Evolutionary conservation across 768 basidiomycete species (phyloP).

Genomic region (Suillus subaureus): DNA sequence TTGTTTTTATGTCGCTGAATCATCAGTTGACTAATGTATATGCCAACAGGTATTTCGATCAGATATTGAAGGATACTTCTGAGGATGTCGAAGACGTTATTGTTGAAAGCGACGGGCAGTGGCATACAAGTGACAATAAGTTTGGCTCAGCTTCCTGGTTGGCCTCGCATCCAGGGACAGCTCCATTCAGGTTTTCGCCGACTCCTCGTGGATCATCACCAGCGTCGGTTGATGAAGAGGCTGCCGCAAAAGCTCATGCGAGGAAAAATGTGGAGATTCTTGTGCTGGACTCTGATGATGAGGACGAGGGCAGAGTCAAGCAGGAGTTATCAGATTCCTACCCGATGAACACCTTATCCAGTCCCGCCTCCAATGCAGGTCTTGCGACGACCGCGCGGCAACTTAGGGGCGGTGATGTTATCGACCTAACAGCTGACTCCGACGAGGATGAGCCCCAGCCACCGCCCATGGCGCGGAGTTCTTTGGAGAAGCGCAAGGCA

Average conservation of each 20-base stretch:
- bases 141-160: conserved; percentile 78
- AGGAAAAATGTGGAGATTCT: conserved; percentile 60
- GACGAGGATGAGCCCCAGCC: conserved; percentile 63
- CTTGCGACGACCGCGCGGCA: conserved; percentile 28
- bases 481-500: conserved; percentile 61
- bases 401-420: conserved; percentile 54
- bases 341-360: conserved; percentile 45
- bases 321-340: conserved; percentile 72
- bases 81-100: conserved; percentile 89
- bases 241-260: conserved; percentile 42
- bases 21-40: background rate
- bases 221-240: conserved; percentile 32
- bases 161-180: conserved; percentile 46
- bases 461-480: conserved; percentile 19
- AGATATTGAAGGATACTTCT: conserved; percentile 76
- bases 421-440: conserved; percentile 82
- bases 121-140: conserved; percentile 92
- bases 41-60: conserved; percentile 75
- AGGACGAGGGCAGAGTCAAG: conserved; percentile 68
- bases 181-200: conserved; percentile 23
- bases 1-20: conserved; percentile 9
- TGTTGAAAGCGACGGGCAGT: conserved; percentile 92
- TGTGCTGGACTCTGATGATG: conserved; percentile 70
- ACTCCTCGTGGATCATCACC: conserved; percentile 31
- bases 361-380: conserved; percentile 31